Evolutionary conservation across 208 protist species (phyloP).

Genomic region (Crithidia brevicula): DNA sequence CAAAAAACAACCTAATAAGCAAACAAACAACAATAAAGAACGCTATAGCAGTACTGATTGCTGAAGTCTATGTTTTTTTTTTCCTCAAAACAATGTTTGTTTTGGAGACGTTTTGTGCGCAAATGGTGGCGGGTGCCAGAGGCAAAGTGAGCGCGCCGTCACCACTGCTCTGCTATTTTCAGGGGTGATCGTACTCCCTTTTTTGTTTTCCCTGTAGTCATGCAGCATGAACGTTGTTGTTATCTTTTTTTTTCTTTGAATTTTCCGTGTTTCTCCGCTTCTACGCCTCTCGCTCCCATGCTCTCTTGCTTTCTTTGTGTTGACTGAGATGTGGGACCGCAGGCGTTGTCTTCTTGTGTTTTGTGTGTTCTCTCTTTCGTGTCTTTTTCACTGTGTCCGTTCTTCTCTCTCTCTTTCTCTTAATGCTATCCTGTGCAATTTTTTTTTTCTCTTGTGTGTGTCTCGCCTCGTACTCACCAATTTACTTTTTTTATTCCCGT

Average conservation of each 20-base stretch:
- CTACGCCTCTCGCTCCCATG: background rate
- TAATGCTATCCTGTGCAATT: background rate
- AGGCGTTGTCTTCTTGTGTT: background rate
- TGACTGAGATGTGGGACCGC: no score
- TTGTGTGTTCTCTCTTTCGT: background rate
- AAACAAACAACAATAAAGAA: no score
- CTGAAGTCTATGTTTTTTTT: no score
- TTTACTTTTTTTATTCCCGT: no score
- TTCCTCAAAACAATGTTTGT: no score
- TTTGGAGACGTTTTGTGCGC: no score
- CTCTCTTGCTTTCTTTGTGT: background rate
- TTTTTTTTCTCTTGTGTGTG: background rate
- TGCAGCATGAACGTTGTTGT: no score
- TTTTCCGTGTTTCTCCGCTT: background rate
- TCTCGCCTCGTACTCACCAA: background rate
- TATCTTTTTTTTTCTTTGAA: constrained; percentile 5
- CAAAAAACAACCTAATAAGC: no score
- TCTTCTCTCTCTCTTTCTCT: constrained; percentile 7
- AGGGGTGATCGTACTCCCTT: background rate
- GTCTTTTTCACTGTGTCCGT: background rate
- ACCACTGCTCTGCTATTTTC: no score
- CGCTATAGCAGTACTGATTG: no score
- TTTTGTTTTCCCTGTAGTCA: constrained; percentile 2
- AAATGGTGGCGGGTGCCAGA: no score
- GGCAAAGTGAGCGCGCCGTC: no score